Percentiles rank a stretch among this genome's conserved stretches.
These are phyloP conservation scores for Stemphylium beticola DNA, from an alignment of 2,329 filamentous ascomycete genomes.

Conservation along the genomic window DNA sequence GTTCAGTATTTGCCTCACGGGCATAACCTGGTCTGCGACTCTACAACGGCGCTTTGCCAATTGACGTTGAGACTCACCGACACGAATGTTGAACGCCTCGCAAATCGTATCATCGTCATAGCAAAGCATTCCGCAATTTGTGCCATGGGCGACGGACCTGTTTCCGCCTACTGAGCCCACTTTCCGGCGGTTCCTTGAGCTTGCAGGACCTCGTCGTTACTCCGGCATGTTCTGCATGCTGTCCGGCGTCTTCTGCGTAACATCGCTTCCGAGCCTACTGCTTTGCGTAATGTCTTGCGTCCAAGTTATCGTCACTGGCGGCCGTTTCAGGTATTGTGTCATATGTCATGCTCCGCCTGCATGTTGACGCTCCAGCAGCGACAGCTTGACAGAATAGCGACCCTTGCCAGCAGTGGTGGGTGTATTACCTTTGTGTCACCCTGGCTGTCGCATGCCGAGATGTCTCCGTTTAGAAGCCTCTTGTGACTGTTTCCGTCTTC, in stretches of 20 bases:
- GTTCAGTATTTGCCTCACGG: conserved; percentile 30
- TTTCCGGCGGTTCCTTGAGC: conserved; percentile 38
- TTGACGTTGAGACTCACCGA: conserved; percentile 39
- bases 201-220: conserved; percentile 22
- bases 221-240: conserved; percentile 28
- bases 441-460: conserved; percentile 18
- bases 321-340: conserved; percentile 27
- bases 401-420: conserved; percentile 5
- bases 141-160: conserved; percentile 21
- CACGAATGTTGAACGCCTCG: conserved; percentile 24
- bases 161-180: conserved; percentile 28
- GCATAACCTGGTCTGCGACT: conserved; percentile 26
- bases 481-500: conserved; percentile 19
- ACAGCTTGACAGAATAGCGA: conserved; percentile 22
- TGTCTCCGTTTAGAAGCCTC: conserved; percentile 4
- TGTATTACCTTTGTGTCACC: conserved; percentile 21
- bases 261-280: conserved; percentile 33
- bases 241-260: conserved; percentile 34
- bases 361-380: conserved; percentile 21
- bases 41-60: conserved; percentile 21
- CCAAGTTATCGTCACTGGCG: conserved; percentile 23
- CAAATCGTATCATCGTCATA: conserved; percentile 21
- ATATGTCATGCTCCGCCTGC: conserved; percentile 25
- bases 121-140: conserved; percentile 12
- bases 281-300: conserved; percentile 38